Base-by-base conservation (phyloP, 306 rosid genomes). In the Glycine tomentella region DNA sequence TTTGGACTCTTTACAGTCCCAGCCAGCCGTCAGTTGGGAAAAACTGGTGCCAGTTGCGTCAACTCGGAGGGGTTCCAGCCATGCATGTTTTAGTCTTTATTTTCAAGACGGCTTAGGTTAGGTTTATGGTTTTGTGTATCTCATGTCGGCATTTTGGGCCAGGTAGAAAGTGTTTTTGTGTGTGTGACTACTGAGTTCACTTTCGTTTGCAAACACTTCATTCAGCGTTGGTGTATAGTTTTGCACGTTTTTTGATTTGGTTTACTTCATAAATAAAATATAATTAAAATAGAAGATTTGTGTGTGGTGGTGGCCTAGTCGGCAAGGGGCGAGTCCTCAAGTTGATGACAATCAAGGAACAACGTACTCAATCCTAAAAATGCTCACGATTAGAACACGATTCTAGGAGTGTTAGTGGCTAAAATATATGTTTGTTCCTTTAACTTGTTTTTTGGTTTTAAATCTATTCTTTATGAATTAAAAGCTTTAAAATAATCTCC, bases 141-240 rank as follows among this genome's bases (percentile, higher is more conserved):
- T 57, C 3, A 6, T 33, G 77, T 59, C 77, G 52, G 63, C 77
- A 46, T 44, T 53, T 68, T 57, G 15, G 57, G 58, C 76, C 31
- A 34, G 8, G 10, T 49, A 25, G 2, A 25, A 20, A 1, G n/a
- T 15, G 66, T 55, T 15, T n/a, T 14, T 61, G 1, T 5, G 61
- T 15, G 31, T 17, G 63, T 8, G 40, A n/a, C 13, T n/a, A 33
- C 72, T 67, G 52, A 40, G 3, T n/a, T 66, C 72, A 2, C 55
- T 44, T 68, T 68, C 73, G 8, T 9, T 15, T 45, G 0, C 9
- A 9, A 9, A 68, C 72, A 15, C 72, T 67, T 44, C 53, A 16
- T 44, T 68, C 38, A n/a, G 9, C 7, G 17, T 10, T 38, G 10
- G 6, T 3, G 6, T 1, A 38, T 40, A 3, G 1, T 42, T 42